Base-by-base conservation (phyloP, 495 filamentous ascomycete genomes). In the Stereocaulon alpinum region DNA sequence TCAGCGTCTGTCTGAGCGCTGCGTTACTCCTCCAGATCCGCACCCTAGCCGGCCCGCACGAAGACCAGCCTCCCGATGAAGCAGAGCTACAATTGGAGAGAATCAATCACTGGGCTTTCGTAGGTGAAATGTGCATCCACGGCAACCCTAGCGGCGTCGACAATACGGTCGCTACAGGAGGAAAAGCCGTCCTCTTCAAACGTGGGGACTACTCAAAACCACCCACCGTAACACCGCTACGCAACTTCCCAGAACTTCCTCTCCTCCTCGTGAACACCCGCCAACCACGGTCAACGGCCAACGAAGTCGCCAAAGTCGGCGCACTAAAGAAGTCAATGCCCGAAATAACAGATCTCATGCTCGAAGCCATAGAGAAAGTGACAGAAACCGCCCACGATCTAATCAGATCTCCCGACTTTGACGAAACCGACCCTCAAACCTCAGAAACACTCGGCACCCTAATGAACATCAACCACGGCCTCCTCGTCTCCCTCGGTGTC, bases 41-140 rank as follows among this genome's bases (percentile, higher is more conserved):
- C 30, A 87, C 89, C 6, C 81, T 98, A 4, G 80, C 87, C 12
- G 91, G 89, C 0, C 93, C 93, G 4, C 92, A 96, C 66, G 84
- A 83, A 6, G 92, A 95, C 67, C 92, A 96, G 70, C 87, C 88
- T 14, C 66, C 80, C 2, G 80, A 85, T 15, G 93, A 96, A 75
- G 86, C 86, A 41, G 84, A 86, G 40, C 69, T 86, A 41, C 91
- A 97, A 67, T 76, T 96, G 22, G 89, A 97, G 73, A 84, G 91
- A 57, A 94, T 98, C 67, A 98, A 98, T 69, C 82, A 86, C 55
- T 98, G 93, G 93, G 92, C 93, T 0, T 96, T 94, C 68, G 93
- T 97, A 1, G 89, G 88, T 29, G 93, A 98, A 73, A 85, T 96
- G 80, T 91, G 89, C 66, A 96, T 96, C 45, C 93, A 98, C 71